Base-by-base conservation (phyloP, 352 stramenopile genomes). In the Pythium periplocum region DNA sequence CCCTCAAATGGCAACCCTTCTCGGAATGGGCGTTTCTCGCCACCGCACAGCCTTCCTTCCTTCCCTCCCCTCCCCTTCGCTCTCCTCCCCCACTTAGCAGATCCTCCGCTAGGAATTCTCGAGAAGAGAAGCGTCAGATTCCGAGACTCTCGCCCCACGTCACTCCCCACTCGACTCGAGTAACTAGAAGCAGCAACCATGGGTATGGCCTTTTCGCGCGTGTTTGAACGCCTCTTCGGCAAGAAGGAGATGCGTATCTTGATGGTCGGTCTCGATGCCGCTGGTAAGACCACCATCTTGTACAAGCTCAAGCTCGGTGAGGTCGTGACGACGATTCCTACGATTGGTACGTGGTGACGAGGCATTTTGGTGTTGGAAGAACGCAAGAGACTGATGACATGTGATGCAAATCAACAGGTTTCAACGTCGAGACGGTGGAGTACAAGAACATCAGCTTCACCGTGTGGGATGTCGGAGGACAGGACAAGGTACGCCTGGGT, bases 371-470 rank as follows among this genome's bases (percentile, higher is more conserved):
- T 26, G 17, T 26, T 26, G 17, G 17, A 26, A 95, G 93, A 26
- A 26, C 17, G 17, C 17, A 26, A 26, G 17, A 26, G 17, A 26
- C 17, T 26, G 17, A 26, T 26, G 17, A 26, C 17, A 26, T 26
- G 17, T 26, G 17, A 26, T 26, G 17, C 17, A 26, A 26, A 26
- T 26, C 17, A 26, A 44, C 51, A 95, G 73, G 84, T 34, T 99
- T 99, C 83, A 99, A 99, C 74, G 97, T 99, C 44, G 97, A 99
- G 81, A 98, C 95, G 58, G 96, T 99, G 50, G 95, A 99, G 78
- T 99, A 99, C 90, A 99, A 99, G 83, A 98, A 98, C 84, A 98
- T 99, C 84, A 97, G 86, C 69, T 99, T 99, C 86, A 98, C 95
- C 60, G 94, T 99, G 54, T 99, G 96, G 96, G 97, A 99, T 80